Evolutionary conservation across 1,284 basidiomycete genomes (phyloP).

Genomic region (Singerocomus inundabilis): DNA sequence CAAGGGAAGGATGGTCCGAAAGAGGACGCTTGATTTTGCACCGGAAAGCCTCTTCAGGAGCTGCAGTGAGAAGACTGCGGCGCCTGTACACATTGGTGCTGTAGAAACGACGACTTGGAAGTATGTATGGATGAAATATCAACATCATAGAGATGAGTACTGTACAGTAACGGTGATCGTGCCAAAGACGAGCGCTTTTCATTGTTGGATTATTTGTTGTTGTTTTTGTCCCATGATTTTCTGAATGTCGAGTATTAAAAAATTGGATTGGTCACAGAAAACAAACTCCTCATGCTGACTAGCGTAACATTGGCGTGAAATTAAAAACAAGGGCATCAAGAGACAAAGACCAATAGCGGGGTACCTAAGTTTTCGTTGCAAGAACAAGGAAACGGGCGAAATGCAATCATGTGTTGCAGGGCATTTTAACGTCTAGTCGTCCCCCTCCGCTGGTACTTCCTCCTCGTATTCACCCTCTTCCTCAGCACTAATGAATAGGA

Average conservation of each 20-base stretch:
- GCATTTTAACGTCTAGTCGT: conserved; percentile 40
- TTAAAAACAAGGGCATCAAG: conserved; percentile 33
- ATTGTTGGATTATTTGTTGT: no score
- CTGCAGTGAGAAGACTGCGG: conserved; percentile 31
- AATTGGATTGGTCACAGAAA: background rate
- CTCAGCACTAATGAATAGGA: conserved; percentile 54
- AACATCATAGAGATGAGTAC: no score
- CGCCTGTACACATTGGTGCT: conserved; percentile 35
- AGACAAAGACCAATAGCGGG: conserved; percentile 34
- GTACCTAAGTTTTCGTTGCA: conserved; percentile 38
- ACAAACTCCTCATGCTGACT: conserved; percentile 21
- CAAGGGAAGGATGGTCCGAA: conserved; percentile 7
- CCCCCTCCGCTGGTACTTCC: conserved; percentile 59
- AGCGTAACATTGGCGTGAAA: conserved; percentile 32
- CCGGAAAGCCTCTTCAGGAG: conserved; percentile 37
- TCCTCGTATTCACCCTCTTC: conserved; percentile 85
- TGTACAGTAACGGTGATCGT: no score
- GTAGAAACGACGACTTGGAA: background rate
- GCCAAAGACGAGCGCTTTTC: no score
- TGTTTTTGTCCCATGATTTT: conserved; percentile 4
- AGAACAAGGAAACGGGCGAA: conserved; percentile 13
- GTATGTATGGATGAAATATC: background rate
- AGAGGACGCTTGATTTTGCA: conserved; percentile 25
- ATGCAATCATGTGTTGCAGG: conserved; percentile 20
- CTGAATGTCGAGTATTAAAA: background rate